phyloP scores from a whole-genome alignment of 805 yeast species.

The Hyphopichia homilentoma region DNA sequence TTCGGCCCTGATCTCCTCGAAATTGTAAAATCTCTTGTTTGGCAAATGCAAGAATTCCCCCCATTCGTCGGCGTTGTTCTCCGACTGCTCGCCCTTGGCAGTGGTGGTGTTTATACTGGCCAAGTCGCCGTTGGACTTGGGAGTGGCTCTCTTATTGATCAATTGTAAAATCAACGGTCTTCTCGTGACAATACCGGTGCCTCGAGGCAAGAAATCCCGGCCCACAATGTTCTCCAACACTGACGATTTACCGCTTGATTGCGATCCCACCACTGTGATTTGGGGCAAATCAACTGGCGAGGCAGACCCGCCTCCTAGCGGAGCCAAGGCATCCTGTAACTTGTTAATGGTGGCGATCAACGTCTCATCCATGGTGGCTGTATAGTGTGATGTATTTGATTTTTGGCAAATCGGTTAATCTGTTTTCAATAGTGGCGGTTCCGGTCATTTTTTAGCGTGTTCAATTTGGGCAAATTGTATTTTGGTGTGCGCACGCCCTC shows the following conservation, averaged over 20 bases:
- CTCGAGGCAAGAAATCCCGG: conserved; percentile 86
- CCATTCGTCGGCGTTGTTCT: conserved; percentile 85
- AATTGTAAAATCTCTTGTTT: conserved; percentile 80
- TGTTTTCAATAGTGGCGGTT: no score
- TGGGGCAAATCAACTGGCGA: conserved; percentile 94
- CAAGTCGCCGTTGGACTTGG: conserved; percentile 29
- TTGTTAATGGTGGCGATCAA: conserved; percentile 83
- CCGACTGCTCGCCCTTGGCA: conserved; percentile 49
- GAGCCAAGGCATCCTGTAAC: conserved; percentile 94
- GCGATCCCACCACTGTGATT: conserved; percentile 93
- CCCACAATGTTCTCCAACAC: conserved; percentile 90
- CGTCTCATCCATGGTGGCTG: conserved; percentile 60
- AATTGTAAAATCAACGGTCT: conserved; percentile 82
- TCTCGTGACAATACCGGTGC: conserved; percentile 90
- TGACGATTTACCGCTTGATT: conserved; percentile 84
- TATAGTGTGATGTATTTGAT: neutral
- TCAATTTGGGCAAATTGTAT: neutral
- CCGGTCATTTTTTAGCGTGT: no score
- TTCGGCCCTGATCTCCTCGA: conserved; percentile 84
- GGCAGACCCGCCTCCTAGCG: conserved; percentile 83
- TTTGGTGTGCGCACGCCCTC: neutral
- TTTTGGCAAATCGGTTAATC: no score
- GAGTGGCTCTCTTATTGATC: conserved; percentile 57
- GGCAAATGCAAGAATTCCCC: conserved; percentile 96
- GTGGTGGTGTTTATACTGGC: conserved; percentile 42